phyloP scores from a whole-genome alignment of 2,329 filamentous ascomycete genomes.

The Cytospora piceicola region DNA sequence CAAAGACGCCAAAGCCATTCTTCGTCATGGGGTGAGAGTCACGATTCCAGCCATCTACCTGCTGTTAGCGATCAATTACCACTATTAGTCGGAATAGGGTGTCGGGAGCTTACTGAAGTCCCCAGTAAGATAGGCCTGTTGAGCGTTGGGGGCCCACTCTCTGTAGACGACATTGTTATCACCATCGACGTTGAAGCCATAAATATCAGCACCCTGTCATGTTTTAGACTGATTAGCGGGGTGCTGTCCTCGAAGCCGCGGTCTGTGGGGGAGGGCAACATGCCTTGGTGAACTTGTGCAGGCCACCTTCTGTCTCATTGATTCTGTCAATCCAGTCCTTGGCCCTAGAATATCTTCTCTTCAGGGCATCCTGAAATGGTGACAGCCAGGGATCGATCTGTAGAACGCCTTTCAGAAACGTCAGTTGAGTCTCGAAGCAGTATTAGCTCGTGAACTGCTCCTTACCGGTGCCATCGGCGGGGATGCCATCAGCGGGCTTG shows the following conservation, averaged over 20 bases:
- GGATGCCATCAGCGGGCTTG: slow-evolving; percentile 52
- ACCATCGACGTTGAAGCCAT: slow-evolving; percentile 79
- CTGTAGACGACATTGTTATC: slow-evolving; percentile 88
- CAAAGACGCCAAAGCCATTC: slow-evolving; percentile 84
- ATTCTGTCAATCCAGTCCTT: slow-evolving; percentile 87
- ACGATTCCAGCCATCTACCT: slow-evolving; percentile 80
- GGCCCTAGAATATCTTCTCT: slow-evolving; percentile 75
- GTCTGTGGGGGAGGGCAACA: slow-evolving; percentile 34
- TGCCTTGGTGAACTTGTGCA: slow-evolving; percentile 90
- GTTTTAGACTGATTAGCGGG: slow-evolving; percentile 10
- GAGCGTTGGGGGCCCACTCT: slow-evolving; percentile 95
- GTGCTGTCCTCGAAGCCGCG: not conserved
- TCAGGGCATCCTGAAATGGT: slow-evolving; percentile 79
- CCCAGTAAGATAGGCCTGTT: slow-evolving; percentile 82
- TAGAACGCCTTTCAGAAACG: slow-evolving; percentile 68
- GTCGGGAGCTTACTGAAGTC: slow-evolving; percentile 76
- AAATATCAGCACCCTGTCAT: slow-evolving; percentile 79
- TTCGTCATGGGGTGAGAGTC: slow-evolving; percentile 86
- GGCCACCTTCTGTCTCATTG: slow-evolving; percentile 79
- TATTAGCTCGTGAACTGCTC: slow-evolving; percentile 20
- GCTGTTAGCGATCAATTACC: slow-evolving; percentile 36
- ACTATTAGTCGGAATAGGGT: not conserved
- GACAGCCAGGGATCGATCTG: slow-evolving; percentile 87
- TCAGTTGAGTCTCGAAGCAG: slow-evolving; percentile 20
- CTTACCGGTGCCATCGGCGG: slow-evolving; percentile 74